A percentile compares a stretch with the other conserved stretches of the same genome.
phyloP scores from a whole-genome alignment of 202 grass and related monocot genomes.

The Zoysia matrella region DNA sequence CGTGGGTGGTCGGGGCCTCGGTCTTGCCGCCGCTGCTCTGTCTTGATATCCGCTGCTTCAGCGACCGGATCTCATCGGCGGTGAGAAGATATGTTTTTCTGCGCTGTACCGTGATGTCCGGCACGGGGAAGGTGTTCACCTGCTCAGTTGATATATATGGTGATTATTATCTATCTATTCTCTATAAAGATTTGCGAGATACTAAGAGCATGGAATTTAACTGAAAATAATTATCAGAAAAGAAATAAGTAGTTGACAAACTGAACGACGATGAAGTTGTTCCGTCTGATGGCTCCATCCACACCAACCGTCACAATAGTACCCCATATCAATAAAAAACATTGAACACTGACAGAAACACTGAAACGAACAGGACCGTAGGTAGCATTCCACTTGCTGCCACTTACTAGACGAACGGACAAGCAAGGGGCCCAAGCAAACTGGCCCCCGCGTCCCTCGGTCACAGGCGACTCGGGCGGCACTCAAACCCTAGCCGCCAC shows the following conservation, averaged over 20 bases:
- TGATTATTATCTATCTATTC: too few species aligned
- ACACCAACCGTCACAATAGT: background rate
- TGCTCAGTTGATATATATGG: background rate
- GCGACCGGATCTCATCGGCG: constrained; percentile 7
- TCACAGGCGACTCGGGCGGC: too few species aligned
- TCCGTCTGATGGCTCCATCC: background rate
- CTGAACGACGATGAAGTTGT: background rate
- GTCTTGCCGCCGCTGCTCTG: background rate
- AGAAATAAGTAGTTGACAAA: background rate
- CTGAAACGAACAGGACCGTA: too few species aligned
- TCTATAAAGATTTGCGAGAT: too few species aligned
- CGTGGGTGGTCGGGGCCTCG: constrained; percentile 3
- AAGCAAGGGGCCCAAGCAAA: too few species aligned
- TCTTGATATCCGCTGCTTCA: constrained; percentile 22
- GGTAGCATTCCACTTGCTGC: too few species aligned
- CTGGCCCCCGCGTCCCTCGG: too few species aligned
- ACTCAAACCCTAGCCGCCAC: too few species aligned
- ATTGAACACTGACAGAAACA: too few species aligned
- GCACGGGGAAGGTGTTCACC: background rate
- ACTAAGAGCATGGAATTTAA: background rate
- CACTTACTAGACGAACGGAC: too few species aligned
- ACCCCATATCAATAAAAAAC: too few species aligned
- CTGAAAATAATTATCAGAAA: background rate
- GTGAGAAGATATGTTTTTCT: constrained; percentile 16
- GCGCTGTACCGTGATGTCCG: background rate